phyloP scores from a whole-genome alignment of 2,329 filamentous ascomycete species.

The Colletotrichum tropicicola region DNA sequence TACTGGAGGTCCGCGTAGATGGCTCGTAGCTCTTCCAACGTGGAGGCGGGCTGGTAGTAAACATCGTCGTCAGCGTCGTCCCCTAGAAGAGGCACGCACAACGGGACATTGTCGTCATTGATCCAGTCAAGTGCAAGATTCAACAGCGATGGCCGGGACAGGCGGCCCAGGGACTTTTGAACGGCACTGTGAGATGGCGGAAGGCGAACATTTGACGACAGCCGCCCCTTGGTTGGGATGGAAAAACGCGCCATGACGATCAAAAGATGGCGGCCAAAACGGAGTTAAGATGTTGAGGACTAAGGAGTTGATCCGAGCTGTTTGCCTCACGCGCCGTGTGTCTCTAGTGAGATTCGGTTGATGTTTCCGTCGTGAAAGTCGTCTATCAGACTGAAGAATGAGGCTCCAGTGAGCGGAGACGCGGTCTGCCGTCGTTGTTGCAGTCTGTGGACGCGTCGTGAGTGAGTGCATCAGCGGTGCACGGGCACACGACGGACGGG shows the following conservation, averaged over 20 bases:
- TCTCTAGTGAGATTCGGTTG: too few relatives aligned
- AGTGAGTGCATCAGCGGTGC: background rate
- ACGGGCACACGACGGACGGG: background rate
- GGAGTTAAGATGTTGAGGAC: background rate
- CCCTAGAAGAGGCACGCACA: constrained; percentile 62
- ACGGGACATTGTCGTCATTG: constrained; percentile 68
- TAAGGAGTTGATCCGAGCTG: too few relatives aligned
- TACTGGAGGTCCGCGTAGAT: constrained; percentile 69
- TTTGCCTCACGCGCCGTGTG: too few relatives aligned
- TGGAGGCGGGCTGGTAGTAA: constrained; percentile 73
- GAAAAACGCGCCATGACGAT: constrained; percentile 64
- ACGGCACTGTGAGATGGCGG: constrained; percentile 71
- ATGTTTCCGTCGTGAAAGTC: background rate
- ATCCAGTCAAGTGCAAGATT: constrained; percentile 82
- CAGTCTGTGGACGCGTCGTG: constrained; percentile 16
- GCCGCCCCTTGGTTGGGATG: constrained; percentile 75
- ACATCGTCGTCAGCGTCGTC: constrained; percentile 69
- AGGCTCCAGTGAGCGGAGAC: constrained; percentile 16
- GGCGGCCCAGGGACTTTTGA: constrained; percentile 71
- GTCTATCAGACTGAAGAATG: background rate
- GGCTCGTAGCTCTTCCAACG: constrained; percentile 72
- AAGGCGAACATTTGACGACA: constrained; percentile 77
- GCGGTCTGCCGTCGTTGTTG: background rate
- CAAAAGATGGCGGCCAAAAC: background rate
- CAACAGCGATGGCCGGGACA: constrained; percentile 77